A percentile compares a stretch with the other conserved stretches of the same genome.
These are phyloP conservation scores for Trichoderma simmonsii DNA, from an alignment of 2,329 filamentous ascomycete genomes.

Conservation along the genomic window DNA sequence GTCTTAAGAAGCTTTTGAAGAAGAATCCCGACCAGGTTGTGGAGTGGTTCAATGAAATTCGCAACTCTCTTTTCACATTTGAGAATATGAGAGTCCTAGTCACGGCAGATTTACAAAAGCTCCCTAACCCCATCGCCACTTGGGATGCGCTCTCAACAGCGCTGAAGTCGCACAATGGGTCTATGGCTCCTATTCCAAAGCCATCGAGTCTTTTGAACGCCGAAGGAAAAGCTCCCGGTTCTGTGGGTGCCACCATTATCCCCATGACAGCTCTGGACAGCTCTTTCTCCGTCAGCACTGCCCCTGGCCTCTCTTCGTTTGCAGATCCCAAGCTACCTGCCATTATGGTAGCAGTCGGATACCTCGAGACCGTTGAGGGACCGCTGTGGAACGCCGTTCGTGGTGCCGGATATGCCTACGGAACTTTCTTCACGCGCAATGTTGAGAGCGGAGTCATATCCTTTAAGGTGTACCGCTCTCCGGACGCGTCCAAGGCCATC, in stretches of 20 bases:
- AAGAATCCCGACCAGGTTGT: conserved; percentile 74
- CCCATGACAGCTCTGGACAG: conserved; percentile 92
- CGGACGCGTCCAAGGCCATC: conserved; percentile 85
- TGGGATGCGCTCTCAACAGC: conserved; percentile 60
- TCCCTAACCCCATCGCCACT: conserved; percentile 70
- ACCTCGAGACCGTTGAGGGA: conserved; percentile 89
- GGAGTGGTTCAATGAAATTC: conserved; percentile 71
- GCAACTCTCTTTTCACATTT: conserved; percentile 72
- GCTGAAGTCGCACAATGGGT: conserved; percentile 38
- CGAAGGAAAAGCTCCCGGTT: conserved; percentile 72
- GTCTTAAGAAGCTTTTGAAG: conserved; percentile 75
- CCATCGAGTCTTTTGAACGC: conserved; percentile 69
- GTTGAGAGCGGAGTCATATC: conserved; percentile 76
- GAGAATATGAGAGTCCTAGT: conserved; percentile 84
- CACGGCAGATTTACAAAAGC: conserved; percentile 72
- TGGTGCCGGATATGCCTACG: conserved; percentile 90
- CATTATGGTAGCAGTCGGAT: conserved; percentile 82
- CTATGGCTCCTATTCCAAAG: conserved; percentile 66
- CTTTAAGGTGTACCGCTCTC: conserved; percentile 86
- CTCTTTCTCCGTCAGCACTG: conserved; percentile 77
- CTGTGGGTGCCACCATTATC: conserved; percentile 70
- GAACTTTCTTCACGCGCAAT: conserved; percentile 73
- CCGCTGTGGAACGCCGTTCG: conserved; percentile 92
- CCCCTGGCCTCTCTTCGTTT: conserved; percentile 71
- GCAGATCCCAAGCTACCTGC: conserved; percentile 76